Evolutionary conservation across 805 yeast species (phyloP).

Genomic region (Yamadazyma tumulicola): DNA sequence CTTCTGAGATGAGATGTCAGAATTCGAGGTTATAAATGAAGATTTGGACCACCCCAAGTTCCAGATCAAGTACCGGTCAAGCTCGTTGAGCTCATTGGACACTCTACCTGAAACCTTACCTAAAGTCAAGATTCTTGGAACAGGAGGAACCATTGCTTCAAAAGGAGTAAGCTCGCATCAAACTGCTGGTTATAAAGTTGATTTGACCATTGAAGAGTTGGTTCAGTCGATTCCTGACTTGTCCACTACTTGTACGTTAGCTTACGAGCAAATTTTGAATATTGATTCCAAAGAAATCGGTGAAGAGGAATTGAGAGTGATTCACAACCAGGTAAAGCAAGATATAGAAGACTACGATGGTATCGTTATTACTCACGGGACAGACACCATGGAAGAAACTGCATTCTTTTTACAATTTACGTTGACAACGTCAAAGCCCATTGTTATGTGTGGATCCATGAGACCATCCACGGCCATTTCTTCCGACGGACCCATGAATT

Average conservation of each 20-base stretch:
- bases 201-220: constrained; percentile 45
- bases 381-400: constrained; percentile 67
- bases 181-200: constrained; percentile 44
- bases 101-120: constrained; percentile 21
- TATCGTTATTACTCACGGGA: constrained; percentile 67
- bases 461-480: constrained; percentile 68
- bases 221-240: constrained; percentile 55
- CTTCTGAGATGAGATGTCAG: too few species aligned
- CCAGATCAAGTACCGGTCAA: constrained; percentile 33
- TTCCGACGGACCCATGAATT: constrained; percentile 71
- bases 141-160: constrained; percentile 47
- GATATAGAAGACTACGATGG: constrained; percentile 50
- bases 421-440: constrained; percentile 44
- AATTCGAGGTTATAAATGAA: constrained; percentile 4
- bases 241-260: constrained; percentile 49
- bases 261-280: constrained; percentile 61
- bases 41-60: constrained; percentile 30
- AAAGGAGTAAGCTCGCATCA: constrained; percentile 36
- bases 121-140: constrained; percentile 38
- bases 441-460: constrained; percentile 72
- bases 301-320: constrained; percentile 40
- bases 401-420: constrained; percentile 59
- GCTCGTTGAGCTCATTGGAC: constrained; percentile 20
- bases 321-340: constrained; percentile 44
- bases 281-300: constrained; percentile 59